phyloP scores from a whole-genome alignment of 495 filamentous ascomycete genomes.

The Penicillium antarcticum region DNA sequence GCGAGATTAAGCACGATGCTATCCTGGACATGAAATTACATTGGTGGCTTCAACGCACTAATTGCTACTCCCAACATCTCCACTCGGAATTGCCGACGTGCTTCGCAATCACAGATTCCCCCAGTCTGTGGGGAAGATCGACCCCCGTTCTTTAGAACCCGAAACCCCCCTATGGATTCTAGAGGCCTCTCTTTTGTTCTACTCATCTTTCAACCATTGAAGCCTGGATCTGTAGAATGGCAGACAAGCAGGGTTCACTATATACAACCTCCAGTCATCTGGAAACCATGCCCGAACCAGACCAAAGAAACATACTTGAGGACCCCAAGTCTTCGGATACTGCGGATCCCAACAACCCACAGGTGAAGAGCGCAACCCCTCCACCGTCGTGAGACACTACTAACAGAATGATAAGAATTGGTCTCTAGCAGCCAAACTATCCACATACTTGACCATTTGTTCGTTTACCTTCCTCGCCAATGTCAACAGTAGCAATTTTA shows the following conservation, averaged over 20 bases:
- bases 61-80: no score
- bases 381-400: neutral
- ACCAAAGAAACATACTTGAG: neutral
- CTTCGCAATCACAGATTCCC: neutral
- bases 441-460: constrained; percentile 30
- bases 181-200: neutral
- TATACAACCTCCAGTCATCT: constrained; percentile 2
- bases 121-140: neutral
- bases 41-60: no score
- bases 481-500: constrained; percentile 32
- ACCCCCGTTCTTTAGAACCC: neutral
- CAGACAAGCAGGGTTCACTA: neutral
- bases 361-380: neutral
- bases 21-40: no score
- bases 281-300: constrained; percentile 5
- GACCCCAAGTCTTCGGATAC: constrained; percentile 1
- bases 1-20: no score
- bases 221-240: constrained; percentile 1
- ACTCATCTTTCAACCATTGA: neutral
- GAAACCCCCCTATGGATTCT: no score
- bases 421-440: constrained; percentile 16
- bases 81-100: neutral
- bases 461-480: constrained; percentile 33
- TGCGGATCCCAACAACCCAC: constrained; percentile 10
- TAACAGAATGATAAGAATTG: constrained; percentile 21